Base-by-base conservation (phyloP, 2,329 filamentous ascomycete species). In the Fusarium aywerte region DNA sequence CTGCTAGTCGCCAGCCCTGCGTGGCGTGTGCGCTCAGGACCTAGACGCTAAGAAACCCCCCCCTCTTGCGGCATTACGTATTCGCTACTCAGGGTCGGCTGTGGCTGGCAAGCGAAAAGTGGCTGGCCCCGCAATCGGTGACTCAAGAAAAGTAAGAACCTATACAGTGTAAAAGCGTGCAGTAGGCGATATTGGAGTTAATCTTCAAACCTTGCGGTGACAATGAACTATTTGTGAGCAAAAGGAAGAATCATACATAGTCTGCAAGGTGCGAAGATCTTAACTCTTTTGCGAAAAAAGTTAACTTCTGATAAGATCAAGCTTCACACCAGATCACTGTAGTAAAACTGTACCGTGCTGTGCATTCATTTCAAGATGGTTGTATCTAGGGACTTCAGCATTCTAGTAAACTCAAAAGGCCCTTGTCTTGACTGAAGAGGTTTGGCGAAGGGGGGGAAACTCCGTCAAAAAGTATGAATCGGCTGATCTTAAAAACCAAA, bases 1-100 rank as follows among this genome's bases (percentile, higher is more conserved):
- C 58, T 51, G 35, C 58, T 44, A 25, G 16, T 13, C 43, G 21
- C 69, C 63, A 69, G 70, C 70, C 69, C 68, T 66, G 62, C 50
- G 60, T 61, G 50, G 65, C 56, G 55, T 38, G 38, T 63, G 47
- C 44, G 43, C 39, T 9, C 23, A 43, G 15, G 21, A 23, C 38
- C 25, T 25, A 36, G 32, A 36, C n/a, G 20, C 45, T 18, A 36
- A 16, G 23, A n/a, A 36, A 11, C 16, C 21, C 45, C 45, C 36
- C 45, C 23, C 8, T 25, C n/a, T 52, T 25, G 31, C 33, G 43
- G 35, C 63, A 69, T 69, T 58, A 63, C 58, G 59, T 62, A 58
- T 35, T 35, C 39, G n/a, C 18, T 31, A 16, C 15, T 31, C 10
- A 35, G 43, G 33, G 50, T 35, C 31, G 39, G 39, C 31, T 57